Conservation (phyloP, 106 monocot species). For the Dendrobium catenatum region DNA sequence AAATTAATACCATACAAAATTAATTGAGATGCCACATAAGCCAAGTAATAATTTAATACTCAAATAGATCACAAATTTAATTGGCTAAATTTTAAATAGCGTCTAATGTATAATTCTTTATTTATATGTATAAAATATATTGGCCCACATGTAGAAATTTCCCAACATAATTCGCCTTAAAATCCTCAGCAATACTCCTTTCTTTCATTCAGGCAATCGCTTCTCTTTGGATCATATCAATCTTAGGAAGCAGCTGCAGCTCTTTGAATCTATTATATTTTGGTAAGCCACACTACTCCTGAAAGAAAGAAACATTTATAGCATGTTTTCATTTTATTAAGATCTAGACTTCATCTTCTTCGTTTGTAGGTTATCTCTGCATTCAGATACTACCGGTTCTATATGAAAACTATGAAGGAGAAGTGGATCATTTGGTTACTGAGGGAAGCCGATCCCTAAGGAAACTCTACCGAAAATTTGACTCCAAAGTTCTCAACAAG, state of each 20-base stretch:
- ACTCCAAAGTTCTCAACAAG: slow-evolving; percentile 15
- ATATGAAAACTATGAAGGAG: slow-evolving; percentile 18
- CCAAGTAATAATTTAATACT: too few species aligned
- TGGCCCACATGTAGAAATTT: too few species aligned
- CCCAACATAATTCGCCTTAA: too few species aligned
- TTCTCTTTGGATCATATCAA: slow-evolving; percentile 53
- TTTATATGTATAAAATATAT: too few species aligned
- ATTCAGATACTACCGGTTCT: slow-evolving; percentile 16
- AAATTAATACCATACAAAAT: too few species aligned
- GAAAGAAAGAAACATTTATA: neutral
- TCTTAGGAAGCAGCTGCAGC: slow-evolving; percentile 44
- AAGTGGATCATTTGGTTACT: slow-evolving; percentile 11
- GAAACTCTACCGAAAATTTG: slow-evolving; percentile 9
- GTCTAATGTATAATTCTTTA: too few species aligned
- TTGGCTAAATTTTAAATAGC: too few species aligned
- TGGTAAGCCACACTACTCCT: slow-evolving; percentile 15
- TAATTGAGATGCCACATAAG: too few species aligned
- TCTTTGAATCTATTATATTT: slow-evolving; percentile 41
- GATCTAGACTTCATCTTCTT: too few species aligned
- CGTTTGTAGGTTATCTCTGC: slow-evolving; percentile 8
- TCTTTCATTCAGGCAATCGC: slow-evolving; percentile 23
- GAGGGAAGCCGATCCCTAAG: slow-evolving; percentile 16
- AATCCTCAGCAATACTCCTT: too few species aligned
- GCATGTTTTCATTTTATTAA: neutral
- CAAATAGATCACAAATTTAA: too few species aligned